A percentile compares a stretch with the other conserved stretches of the same genome.
Conservation (phyloP, 2,329 filamentous ascomycete genomes). For the Biscogniauxia marginata region DNA sequence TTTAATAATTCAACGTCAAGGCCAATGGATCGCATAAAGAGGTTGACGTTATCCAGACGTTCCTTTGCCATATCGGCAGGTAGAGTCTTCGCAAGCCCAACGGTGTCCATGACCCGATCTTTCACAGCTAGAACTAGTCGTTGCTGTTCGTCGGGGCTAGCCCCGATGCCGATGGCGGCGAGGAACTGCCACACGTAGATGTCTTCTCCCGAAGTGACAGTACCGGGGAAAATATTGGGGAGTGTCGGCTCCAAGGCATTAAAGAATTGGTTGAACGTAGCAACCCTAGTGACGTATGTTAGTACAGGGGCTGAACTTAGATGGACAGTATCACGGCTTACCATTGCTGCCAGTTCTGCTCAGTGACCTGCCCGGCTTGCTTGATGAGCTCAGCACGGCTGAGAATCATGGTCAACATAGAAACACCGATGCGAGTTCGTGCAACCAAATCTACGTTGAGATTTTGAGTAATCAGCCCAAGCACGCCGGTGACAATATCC, state of each 20-base stretch:
- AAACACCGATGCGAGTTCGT: conserved; percentile 82
- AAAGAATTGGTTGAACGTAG: conserved; percentile 83
- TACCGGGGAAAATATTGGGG: conserved; percentile 83
- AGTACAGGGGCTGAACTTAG: conserved; percentile 30
- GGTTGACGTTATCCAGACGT: conserved; percentile 86
- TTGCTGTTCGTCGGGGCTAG: conserved; percentile 92
- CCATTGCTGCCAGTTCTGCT: conserved; percentile 81
- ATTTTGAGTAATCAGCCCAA: conserved; percentile 79
- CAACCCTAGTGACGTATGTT: conserved; percentile 51
- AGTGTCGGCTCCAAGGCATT: conserved; percentile 81
- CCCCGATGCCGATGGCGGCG: conserved; percentile 90
- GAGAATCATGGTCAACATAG: conserved; percentile 89
- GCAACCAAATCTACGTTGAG: conserved; percentile 83
- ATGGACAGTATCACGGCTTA: conserved; percentile 36
- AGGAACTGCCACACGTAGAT: conserved; percentile 98
- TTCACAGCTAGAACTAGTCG: conserved; percentile 93
- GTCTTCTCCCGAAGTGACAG: conserved; percentile 87
- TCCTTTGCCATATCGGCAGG: conserved; percentile 82
- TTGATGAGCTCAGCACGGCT: conserved; percentile 93
- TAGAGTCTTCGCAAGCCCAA: conserved; percentile 82
- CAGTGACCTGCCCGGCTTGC: conserved; percentile 68
- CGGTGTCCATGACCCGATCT: conserved; percentile 96
- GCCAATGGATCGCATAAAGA: conserved; percentile 99
- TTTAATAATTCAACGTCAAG: conserved; percentile 80
- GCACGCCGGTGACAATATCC: conserved; percentile 84